phyloP scores from a whole-genome alignment of 306 rosid species.

The Quercus dentata region DNA sequence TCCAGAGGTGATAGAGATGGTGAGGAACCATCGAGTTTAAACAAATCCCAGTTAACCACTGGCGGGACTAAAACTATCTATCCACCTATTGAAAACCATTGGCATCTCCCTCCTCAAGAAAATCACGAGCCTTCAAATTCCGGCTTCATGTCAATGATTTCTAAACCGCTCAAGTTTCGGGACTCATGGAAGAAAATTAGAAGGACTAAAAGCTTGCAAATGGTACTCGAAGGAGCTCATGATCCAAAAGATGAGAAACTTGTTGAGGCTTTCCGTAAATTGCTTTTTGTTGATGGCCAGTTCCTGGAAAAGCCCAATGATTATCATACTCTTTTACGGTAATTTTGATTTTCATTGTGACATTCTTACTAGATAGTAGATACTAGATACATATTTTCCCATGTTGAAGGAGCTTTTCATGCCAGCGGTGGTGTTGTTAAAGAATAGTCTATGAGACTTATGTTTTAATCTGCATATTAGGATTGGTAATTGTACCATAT shows the following conservation, averaged over 20 bases:
- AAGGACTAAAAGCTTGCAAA: conserved; percentile 44
- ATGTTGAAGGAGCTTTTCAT: too few relatives aligned
- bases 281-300: conserved; percentile 53
- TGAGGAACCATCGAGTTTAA: conserved; percentile 19
- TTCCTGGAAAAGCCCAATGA: conserved; percentile 61
- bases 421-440: too few relatives aligned
- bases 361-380: too few relatives aligned
- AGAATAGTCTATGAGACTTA: neutral
- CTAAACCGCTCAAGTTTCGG: conserved; percentile 30
- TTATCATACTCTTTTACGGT: conserved; percentile 91
- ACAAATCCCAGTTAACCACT: neutral
- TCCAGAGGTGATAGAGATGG: conserved; percentile 29
- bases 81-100: conserved; percentile 69
- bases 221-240: conserved; percentile 51
- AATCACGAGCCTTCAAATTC: conserved; percentile 7
- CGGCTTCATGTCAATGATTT: conserved; percentile 40
- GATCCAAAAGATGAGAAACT: conserved; percentile 61
- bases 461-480: neutral
- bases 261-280: conserved; percentile 55
- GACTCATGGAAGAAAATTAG: conserved; percentile 35
- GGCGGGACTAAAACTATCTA: conserved; percentile 39
- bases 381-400: too few relatives aligned
- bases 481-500: neutral
- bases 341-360: neutral
- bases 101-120: conserved; percentile 39